Base-by-base conservation (phyloP, 2,329 filamentous ascomycete species). In the Paraphoma chrysanthemicola region DNA sequence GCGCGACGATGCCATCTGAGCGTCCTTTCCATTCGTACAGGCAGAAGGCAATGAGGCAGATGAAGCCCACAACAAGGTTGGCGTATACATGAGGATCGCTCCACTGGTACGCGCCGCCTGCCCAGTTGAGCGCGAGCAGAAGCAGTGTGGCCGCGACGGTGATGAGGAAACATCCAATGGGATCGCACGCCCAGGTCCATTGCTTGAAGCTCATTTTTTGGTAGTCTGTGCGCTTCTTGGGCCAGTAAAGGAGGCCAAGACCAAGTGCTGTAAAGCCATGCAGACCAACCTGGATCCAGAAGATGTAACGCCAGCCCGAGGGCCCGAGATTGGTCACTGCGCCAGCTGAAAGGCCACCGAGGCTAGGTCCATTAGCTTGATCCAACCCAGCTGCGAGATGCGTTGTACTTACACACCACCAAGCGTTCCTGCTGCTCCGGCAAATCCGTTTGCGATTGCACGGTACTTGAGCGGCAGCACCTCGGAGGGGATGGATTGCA, bases 251-350 rank as follows among this genome's bases (percentile, higher is more conserved):
- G 28, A 78, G 59, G 33, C 85, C 66, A 31, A 86, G 68, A 3
- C 83, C 83, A 0, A 83, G 36, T 1, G 78, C 76, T 0, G 82
- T 83, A 12, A 78, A 70, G 8, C 78, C 77, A 57, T 85, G 83
- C 56, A 86, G 81, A 6, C 76, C 83, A 1, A 83, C 83, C 69
- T 86, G 84, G 12, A 86, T 84, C 84, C 84, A 86, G 66, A 85
- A 86, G 60, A 86, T 86, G 61, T 81, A 79, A 1, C 84, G 77
- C 84, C 84, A 86, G 17, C 84, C 84, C 1, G 69, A 73, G 0
- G 76, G 59, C 49, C 75, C 74, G 11, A 78, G 67, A 55, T 84
- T 82, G 0, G 84, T 85, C 2, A 85, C 80, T 7, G 79, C 83
- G 2, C 84, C 84, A 6, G 83, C 82, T 28, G 81, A 79, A 4